Conservation (phyloP, 2,329 filamentous ascomycete species). For the Arthrinium phaeospermum region DNA sequence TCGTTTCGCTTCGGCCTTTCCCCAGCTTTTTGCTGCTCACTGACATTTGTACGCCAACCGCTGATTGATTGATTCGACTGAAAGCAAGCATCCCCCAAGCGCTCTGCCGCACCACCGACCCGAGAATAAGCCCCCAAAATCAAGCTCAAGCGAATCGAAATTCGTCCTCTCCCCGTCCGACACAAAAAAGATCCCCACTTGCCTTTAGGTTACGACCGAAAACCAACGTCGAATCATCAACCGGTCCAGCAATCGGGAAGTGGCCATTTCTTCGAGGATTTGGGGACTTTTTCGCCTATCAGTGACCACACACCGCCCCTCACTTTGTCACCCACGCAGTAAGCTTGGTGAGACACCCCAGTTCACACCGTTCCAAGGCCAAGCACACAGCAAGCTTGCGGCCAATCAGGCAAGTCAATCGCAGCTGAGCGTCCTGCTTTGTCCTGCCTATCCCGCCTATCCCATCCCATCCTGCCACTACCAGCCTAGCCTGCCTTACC, state of each 20-base stretch:
- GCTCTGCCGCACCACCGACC: background rate
- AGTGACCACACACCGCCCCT: constrained; percentile 13
- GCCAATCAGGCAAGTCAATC: constrained; percentile 21
- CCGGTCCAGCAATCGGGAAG: constrained; percentile 1
- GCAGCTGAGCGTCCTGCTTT: background rate
- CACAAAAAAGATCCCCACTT: background rate
- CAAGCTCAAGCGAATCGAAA: constrained; percentile 17
- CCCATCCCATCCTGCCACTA: background rate
- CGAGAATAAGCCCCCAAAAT: background rate
- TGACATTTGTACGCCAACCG: background rate
- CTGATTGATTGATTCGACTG: background rate
- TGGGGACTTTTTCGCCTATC: constrained; percentile 10
- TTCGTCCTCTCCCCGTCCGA: background rate
- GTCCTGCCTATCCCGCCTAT: background rate
- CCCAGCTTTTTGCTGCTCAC: constrained; percentile 14
- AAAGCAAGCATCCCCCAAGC: constrained; percentile 9
- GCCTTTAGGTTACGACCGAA: constrained; percentile 2
- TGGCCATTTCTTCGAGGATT: background rate
- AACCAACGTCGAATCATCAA: background rate
- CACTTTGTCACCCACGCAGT: constrained; percentile 7
- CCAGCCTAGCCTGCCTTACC: background rate
- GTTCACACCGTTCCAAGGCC: constrained; percentile 4
- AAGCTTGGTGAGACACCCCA: background rate
- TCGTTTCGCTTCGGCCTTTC: background rate
- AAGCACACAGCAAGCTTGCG: constrained; percentile 15